A percentile compares a stretch with the other conserved stretches of the same genome.
Evolutionary conservation across 768 basidiomycete species (phyloP).

Genomic region (Mycena venus): DNA sequence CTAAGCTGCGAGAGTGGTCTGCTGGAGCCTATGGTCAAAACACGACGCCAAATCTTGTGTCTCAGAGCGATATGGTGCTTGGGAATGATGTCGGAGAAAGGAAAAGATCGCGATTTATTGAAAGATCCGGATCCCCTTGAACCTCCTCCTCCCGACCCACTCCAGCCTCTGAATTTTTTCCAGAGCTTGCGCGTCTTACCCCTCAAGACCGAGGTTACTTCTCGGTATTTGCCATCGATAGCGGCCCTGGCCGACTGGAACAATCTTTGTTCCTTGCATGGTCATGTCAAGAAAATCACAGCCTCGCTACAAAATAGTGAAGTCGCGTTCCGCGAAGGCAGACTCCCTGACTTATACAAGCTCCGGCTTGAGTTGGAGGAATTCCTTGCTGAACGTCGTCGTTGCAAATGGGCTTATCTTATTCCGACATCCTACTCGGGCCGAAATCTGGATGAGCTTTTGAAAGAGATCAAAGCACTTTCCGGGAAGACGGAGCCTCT

Average conservation of each 20-base stretch:
- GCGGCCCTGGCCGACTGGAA: constrained; percentile 28
- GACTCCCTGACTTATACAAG: not conserved
- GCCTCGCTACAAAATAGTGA: not conserved
- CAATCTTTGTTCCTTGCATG: constrained; percentile 30
- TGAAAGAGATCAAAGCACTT: not conserved
- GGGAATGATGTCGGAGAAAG: constrained; percentile 33
- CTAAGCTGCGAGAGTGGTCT: constrained; percentile 33
- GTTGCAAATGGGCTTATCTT: constrained; percentile 22
- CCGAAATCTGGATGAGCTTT: constrained; percentile 15
- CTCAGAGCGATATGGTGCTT: constrained; percentile 34
- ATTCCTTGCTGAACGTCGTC: constrained; percentile 11
- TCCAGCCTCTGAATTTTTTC: constrained; percentile 27
- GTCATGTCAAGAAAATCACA: constrained; percentile 17
- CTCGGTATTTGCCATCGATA: constrained; percentile 29
- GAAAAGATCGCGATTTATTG: not conserved
- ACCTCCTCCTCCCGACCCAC: not conserved
- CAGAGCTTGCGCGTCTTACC: constrained; percentile 16
- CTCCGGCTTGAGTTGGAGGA: not conserved
- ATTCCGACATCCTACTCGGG: constrained; percentile 15
- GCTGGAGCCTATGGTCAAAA: constrained; percentile 17
- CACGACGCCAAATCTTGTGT: constrained; percentile 22
- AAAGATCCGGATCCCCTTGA: not conserved
- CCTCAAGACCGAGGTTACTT: not conserved
- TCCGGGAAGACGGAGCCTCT: not conserved
- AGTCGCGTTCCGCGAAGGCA: not conserved